These are phyloP conservation scores for Pseudogymnoascus sp. DNA, from an alignment of 2,329 filamentous ascomycete genomes.

Conservation along the genomic window DNA sequence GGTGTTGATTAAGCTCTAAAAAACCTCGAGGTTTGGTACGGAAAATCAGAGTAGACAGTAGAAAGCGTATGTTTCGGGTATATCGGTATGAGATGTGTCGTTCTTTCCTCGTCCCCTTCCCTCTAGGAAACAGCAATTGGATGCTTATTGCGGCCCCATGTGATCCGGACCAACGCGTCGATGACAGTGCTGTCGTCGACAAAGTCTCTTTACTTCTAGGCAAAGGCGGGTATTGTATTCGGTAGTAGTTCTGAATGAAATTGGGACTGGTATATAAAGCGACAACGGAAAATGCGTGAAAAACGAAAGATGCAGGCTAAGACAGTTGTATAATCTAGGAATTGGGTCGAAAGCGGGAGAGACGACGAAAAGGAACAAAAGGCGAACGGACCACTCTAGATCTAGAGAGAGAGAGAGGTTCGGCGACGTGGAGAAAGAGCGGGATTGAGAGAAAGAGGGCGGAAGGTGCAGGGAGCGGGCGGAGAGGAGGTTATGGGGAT, in stretches of 20 bases:
- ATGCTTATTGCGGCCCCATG: neutral
- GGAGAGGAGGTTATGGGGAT: constrained; percentile 2
- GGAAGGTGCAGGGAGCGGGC: neutral
- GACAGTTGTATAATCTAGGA: neutral
- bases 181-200: constrained; percentile 28
- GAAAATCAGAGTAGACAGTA: constrained; percentile 7
- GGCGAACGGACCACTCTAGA: neutral
- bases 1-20: neutral
- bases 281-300: neutral
- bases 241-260: neutral
- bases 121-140: constrained; percentile 10
- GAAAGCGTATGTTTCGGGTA: constrained; percentile 16
- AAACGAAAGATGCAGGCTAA: constrained; percentile 7
- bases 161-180: constrained; percentile 18
- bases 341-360: neutral
- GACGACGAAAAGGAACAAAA: neutral
- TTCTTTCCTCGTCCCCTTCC: constrained; percentile 2
- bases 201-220: neutral
- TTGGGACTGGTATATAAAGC: neutral
- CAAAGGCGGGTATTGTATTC: neutral
- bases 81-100: constrained; percentile 5
- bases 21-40: neutral
- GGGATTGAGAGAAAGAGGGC: neutral
- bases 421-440: neutral
- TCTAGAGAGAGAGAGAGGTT: neutral